Percentiles rank a stretch among this genome's conserved stretches.
phyloP scores from a whole-genome alignment of 208 protist species.

The Crithidia brevicula region DNA sequence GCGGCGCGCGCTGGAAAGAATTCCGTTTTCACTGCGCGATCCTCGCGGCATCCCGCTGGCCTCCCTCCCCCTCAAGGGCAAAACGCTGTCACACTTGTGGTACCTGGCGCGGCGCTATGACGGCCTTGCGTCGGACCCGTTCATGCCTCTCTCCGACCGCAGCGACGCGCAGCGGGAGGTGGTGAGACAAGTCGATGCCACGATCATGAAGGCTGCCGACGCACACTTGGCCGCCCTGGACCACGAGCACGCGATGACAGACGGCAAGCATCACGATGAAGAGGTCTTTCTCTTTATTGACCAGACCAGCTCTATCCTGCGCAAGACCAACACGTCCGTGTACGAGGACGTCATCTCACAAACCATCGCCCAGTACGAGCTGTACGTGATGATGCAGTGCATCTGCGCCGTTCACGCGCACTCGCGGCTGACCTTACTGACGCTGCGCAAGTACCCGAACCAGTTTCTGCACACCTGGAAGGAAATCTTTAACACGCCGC shows the following conservation, averaged over 20 bases:
- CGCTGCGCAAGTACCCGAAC: constrained; percentile 54
- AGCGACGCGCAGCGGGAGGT: constrained; percentile 20
- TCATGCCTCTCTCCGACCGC: constrained; percentile 17
- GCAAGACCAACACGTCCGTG: constrained; percentile 63
- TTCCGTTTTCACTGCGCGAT: constrained; percentile 32
- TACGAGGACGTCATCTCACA: constrained; percentile 89
- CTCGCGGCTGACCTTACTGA: constrained; percentile 75
- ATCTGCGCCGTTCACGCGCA: constrained; percentile 72
- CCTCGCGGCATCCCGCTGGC: constrained; percentile 43
- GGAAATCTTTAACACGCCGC: constrained; percentile 58
- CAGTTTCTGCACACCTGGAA: constrained; percentile 75
- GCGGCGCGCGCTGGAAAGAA: constrained; percentile 26
- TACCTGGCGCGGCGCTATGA: constrained; percentile 31
- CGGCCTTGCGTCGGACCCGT: constrained; percentile 26
- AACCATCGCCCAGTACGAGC: constrained; percentile 75
- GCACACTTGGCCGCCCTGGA: constrained; percentile 29
- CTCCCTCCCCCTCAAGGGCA: constrained; percentile 37
- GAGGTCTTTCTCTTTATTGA: constrained; percentile 91
- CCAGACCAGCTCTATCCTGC: constrained; percentile 79
- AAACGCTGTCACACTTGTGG: constrained; percentile 24
- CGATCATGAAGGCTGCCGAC: constrained; percentile 51
- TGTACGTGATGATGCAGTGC: constrained; percentile 89
- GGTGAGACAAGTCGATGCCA: constrained; percentile 48
- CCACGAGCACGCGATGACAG: constrained; percentile 14
- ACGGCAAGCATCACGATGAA: constrained; percentile 22